Conservation (phyloP, 192 early-diverging fungal species). For the Gaertneriomyces semiglobifer region DNA sequence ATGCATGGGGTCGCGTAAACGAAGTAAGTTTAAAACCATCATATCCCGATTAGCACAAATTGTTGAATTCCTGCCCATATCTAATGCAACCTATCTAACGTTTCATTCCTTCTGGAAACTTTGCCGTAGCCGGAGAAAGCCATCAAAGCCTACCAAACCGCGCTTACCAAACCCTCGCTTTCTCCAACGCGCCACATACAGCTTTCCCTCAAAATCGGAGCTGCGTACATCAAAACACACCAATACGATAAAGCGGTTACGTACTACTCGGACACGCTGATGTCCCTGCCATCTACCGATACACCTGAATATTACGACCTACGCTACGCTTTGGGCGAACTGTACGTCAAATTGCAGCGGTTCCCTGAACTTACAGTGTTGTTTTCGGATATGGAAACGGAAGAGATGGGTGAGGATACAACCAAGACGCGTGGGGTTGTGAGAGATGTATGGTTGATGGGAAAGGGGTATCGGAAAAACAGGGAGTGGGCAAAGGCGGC, state of each 20-base stretch:
- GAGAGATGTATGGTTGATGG: too few species aligned
- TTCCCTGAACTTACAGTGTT: constrained; percentile 19
- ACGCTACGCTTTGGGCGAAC: constrained; percentile 41
- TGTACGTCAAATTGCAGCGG: constrained; percentile 42
- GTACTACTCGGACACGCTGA: constrained; percentile 47
- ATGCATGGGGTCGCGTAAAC: constrained; percentile 55
- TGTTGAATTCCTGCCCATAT: too few species aligned
- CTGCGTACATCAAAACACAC: constrained; percentile 48
- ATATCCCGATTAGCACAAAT: neutral
- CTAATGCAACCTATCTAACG: too few species aligned
- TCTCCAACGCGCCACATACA: neutral
- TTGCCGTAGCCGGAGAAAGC: constrained; percentile 46
- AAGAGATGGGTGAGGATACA: too few species aligned
- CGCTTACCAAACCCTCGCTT: constrained; percentile 37
- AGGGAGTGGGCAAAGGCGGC: too few species aligned
- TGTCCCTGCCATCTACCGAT: constrained; percentile 2
- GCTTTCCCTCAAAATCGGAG: constrained; percentile 48
- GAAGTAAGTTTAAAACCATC: constrained; percentile 17
- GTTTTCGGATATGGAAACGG: too few species aligned
- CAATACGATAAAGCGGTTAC: constrained; percentile 45
- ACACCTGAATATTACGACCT: constrained; percentile 28
- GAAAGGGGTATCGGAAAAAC: too few species aligned
- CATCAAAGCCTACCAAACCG: constrained; percentile 51
- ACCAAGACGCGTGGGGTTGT: too few species aligned
- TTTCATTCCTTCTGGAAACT: neutral